phyloP scores from a whole-genome alignment of 768 basidiomycete genomes.

The Russula griseocarnosa region DNA sequence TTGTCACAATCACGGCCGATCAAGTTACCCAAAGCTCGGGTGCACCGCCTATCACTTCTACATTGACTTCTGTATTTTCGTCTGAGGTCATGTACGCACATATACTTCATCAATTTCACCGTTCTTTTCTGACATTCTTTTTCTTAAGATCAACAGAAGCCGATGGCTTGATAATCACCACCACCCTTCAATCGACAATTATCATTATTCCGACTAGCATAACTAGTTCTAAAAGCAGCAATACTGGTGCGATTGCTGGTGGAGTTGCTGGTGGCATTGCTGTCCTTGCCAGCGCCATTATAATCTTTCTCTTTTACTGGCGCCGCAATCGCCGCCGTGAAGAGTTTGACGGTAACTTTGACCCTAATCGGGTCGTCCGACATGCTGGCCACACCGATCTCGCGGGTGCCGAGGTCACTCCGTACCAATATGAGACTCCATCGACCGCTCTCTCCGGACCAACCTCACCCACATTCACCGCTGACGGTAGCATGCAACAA shows the following conservation, averaged over 20 bases:
- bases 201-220: slow-evolving; percentile 30
- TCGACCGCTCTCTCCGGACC: slow-evolving; percentile 29
- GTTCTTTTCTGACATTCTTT: background rate
- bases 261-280: slow-evolving; percentile 32
- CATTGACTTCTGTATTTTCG: slow-evolving; percentile 10
- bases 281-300: slow-evolving; percentile 30
- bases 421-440: slow-evolving; percentile 29
- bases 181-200: slow-evolving; percentile 24
- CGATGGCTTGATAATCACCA: slow-evolving; percentile 21
- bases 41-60: background rate
- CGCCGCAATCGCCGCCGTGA: slow-evolving; percentile 34
- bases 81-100: slow-evolving; percentile 10
- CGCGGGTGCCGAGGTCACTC: slow-evolving; percentile 24
- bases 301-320: slow-evolving; percentile 33
- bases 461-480: slow-evolving; percentile 6
- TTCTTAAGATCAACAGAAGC: slow-evolving; percentile 17
- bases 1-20: background rate
- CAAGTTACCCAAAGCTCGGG: background rate
- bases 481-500: slow-evolving; percentile 32
- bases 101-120: no score
- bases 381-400: slow-evolving; percentile 30
- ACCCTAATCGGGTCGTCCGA: slow-evolving; percentile 42
- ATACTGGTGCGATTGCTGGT: slow-evolving; percentile 34
- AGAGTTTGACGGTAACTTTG: slow-evolving; percentile 50
- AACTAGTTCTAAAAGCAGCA: slow-evolving; percentile 16